Conservation (phyloP, 2,329 filamentous ascomycete genomes). For the Aspergillus latus region DNA sequence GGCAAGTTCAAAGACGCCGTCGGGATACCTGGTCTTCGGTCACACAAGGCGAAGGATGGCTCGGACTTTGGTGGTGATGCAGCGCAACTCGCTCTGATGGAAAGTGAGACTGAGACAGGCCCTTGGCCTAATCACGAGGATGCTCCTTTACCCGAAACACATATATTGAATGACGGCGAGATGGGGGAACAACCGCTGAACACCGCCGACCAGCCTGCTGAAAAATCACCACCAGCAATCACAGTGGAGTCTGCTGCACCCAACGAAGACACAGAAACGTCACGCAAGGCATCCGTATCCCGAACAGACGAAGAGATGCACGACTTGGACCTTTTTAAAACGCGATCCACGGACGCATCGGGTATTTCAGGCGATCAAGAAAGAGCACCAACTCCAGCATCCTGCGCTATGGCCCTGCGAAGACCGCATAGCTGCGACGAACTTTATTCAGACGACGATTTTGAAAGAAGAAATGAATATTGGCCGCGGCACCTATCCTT, state of each 20-base stretch:
- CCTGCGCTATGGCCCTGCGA: slow-evolving; percentile 30
- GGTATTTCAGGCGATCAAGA: slow-evolving; percentile 25
- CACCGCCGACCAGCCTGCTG: slow-evolving; percentile 18
- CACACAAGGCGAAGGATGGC: slow-evolving; percentile 40
- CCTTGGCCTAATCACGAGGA: slow-evolving; percentile 20
- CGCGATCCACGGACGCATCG: slow-evolving; percentile 32
- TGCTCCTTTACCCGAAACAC: slow-evolving; percentile 21
- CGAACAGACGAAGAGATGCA: slow-evolving; percentile 29
- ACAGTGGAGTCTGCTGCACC: slow-evolving; percentile 31
- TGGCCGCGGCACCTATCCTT: slow-evolving; percentile 49
- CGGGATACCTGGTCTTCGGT: slow-evolving; percentile 47
- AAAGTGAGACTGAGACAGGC: slow-evolving; percentile 30
- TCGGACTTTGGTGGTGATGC: slow-evolving; percentile 31
- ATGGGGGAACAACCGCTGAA: slow-evolving; percentile 9
- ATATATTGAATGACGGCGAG: slow-evolving; percentile 18
- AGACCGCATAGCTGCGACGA: slow-evolving; percentile 40
- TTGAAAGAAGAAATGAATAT: slow-evolving; percentile 27
- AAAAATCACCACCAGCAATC: slow-evolving; percentile 32
- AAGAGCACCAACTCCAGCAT: slow-evolving; percentile 25
- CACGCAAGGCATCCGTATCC: slow-evolving; percentile 17
- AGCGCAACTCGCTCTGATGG: slow-evolving; percentile 28
- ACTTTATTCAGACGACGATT: slow-evolving; percentile 23
- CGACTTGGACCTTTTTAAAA: slow-evolving; percentile 30
- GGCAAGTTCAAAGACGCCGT: slow-evolving; percentile 85
- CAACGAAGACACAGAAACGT: slow-evolving; percentile 20